Base-by-base conservation (phyloP, 2,329 filamentous ascomycete species). In the Colletotrichum caudatum region DNA sequence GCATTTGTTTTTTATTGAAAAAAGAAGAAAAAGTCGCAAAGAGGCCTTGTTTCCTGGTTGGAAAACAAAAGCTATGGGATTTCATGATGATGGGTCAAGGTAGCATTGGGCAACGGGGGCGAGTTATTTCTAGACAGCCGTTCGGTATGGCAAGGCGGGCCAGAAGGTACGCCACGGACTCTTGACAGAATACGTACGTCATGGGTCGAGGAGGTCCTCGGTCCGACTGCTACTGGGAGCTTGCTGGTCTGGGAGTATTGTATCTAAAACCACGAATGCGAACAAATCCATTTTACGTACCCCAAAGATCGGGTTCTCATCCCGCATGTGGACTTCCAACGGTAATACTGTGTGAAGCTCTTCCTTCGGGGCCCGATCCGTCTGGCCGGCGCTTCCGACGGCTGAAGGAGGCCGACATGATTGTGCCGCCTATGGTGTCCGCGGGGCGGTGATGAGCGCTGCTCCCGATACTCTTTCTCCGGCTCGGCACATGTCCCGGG, bases 181-280 rank as follows among this genome's bases (percentile, higher is more conserved):
- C 26, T 57, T 57, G 33, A 54, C 37, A 29, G 64, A 35, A 35
- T 23, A 26, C 50, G 65, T 23, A 26, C 50, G 65, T 63, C 41
- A 35, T 51, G 56, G 26, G 29, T 5, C 41, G 23, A 16, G n/a
- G 46, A 16, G 16, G 37, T 33, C 41, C 44, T 23, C 33, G 20
- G 23, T 11, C 50, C 20, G 51, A 14, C 16, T 57, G 37, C 26
- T n/a, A 14, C 16, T 33, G 9, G 20, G 29, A 16, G 46, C 11
- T 56, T 56, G 46, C 11, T 56, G 48, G 18, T 62, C 59, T n/a
- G n/a, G 41, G 58, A 41, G 66, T 61, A 53, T 61, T 72, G 66
- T 70, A 72, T 72, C 54, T 72, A 72, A 61, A 35, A 72, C 56
- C 66, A 70, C 60, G 66, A 70, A 72, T 61, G 69, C 60, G 56